Conservation (phyloP, 495 filamentous ascomycete genomes). For the Aspergillus biplanus region DNA sequence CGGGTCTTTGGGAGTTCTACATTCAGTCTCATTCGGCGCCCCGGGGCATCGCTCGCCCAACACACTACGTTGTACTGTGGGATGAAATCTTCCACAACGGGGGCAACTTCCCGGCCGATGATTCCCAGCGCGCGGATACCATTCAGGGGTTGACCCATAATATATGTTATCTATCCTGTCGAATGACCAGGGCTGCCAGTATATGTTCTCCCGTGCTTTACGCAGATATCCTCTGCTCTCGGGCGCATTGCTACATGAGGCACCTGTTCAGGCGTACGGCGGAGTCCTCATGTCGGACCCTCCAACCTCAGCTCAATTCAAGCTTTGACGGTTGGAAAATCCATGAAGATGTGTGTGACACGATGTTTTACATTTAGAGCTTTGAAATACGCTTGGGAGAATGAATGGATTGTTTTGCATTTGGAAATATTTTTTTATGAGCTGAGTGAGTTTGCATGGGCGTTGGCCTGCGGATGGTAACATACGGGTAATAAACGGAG, state of each 20-base stretch:
- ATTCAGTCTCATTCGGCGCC: conserved; percentile 83
- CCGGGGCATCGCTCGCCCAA: conserved; percentile 81
- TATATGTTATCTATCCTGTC: conserved; percentile 77
- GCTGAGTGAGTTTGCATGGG: no score
- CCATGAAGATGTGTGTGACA: neutral
- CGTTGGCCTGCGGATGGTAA: no score
- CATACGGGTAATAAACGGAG: no score
- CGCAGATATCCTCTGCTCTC: conserved; percentile 74
- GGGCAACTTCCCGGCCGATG: conserved; percentile 4
- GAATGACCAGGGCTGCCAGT: conserved; percentile 78
- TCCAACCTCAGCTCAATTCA: neutral
- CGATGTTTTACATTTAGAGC: conserved; percentile 1
- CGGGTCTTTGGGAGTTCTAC: conserved; percentile 84
- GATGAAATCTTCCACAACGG: conserved; percentile 69
- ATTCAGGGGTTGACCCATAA: conserved; percentile 71
- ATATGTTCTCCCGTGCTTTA: conserved; percentile 84
- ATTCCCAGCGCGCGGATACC: conserved; percentile 55
- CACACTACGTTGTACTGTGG: conserved; percentile 75
- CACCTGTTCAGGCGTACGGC: no score
- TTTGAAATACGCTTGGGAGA: no score
- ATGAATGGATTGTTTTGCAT: no score
- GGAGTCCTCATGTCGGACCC: conserved; percentile 45
- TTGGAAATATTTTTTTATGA: no score
- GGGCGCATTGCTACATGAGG: conserved; percentile 66
- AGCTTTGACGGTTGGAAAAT: neutral